Evolutionary conservation across 495 filamentous ascomycete genomes (phyloP).

Genomic region (Trichoderma erinaceum): DNA sequence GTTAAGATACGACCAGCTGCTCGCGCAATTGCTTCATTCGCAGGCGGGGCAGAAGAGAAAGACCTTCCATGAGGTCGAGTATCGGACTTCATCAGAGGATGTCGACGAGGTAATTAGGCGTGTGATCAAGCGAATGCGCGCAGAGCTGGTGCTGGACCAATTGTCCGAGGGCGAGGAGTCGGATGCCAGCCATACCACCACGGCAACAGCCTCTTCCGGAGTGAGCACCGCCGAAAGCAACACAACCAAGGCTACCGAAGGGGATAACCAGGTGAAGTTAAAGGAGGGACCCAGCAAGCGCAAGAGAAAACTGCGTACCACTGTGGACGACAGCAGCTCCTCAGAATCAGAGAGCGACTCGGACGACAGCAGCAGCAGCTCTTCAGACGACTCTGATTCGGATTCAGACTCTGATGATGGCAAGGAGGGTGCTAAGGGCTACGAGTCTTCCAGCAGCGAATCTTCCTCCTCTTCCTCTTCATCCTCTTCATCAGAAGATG

Average conservation of each 20-base stretch:
- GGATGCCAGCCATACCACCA: slow-evolving; percentile 26
- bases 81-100: slow-evolving; percentile 37
- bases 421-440: slow-evolving; percentile 20
- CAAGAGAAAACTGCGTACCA: slow-evolving; percentile 27
- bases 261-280: slow-evolving; percentile 2
- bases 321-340: slow-evolving; percentile 28
- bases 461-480: slow-evolving; percentile 13
- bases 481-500: not conserved
- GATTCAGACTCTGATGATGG: slow-evolving; percentile 14
- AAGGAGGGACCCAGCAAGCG: not conserved
- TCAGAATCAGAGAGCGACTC: slow-evolving; percentile 11
- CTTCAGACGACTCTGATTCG: not conserved
- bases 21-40: slow-evolving; percentile 38
- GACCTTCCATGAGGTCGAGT: slow-evolving; percentile 41
- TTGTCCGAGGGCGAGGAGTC: slow-evolving; percentile 37
- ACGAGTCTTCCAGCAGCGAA: slow-evolving; percentile 10
- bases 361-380: slow-evolving; percentile 15
- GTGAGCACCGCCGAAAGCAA: slow-evolving; percentile 13
- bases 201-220: slow-evolving; percentile 25
- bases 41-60: slow-evolving; percentile 32
- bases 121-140: slow-evolving; percentile 45
- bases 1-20: slow-evolving; percentile 50
- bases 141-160: slow-evolving; percentile 41
- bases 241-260: slow-evolving; percentile 20
- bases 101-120: slow-evolving; percentile 38